Percentiles rank a stretch among this genome's conserved stretches.
Conservation (phyloP, 768 basidiomycete genomes). For the Scleroderma bovista region DNA sequence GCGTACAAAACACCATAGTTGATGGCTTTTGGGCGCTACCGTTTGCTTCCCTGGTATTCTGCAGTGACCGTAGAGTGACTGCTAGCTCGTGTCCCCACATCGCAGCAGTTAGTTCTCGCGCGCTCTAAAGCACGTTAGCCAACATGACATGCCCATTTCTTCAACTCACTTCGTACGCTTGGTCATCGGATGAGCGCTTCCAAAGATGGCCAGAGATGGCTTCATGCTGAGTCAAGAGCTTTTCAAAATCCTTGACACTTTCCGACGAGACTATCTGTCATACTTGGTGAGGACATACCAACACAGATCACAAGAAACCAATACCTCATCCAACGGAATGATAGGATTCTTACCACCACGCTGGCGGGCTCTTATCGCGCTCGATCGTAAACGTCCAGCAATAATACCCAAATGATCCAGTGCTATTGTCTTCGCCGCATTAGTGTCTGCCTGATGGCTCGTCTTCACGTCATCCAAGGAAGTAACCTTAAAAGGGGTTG, state of each 20-base stretch:
- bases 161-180: constrained; percentile 66
- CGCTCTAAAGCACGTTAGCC: constrained; percentile 45
- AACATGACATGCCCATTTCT: neutral
- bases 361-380: constrained; percentile 36
- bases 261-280: constrained; percentile 48
- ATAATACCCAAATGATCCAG: constrained; percentile 94
- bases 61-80: constrained; percentile 54
- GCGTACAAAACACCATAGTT: constrained; percentile 40
- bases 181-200: constrained; percentile 71
- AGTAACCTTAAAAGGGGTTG: constrained; percentile 49
- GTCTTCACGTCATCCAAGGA: constrained; percentile 81
- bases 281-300: neutral
- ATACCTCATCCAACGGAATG: constrained; percentile 70
- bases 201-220: constrained; percentile 62
- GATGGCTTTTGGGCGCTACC: constrained; percentile 15
- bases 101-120: constrained; percentile 74
- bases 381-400: constrained; percentile 71
- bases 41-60: constrained; percentile 36
- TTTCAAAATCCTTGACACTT: constrained; percentile 49
- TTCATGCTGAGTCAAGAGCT: constrained; percentile 55
- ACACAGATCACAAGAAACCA: neutral
- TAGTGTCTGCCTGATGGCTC: constrained; percentile 58
- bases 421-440: constrained; percentile 83
- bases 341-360: constrained; percentile 34
- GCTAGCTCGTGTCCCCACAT: constrained; percentile 82